phyloP scores from a whole-genome alignment of 2,329 filamentous ascomycete species.

The Bipolaris oryzae region DNA sequence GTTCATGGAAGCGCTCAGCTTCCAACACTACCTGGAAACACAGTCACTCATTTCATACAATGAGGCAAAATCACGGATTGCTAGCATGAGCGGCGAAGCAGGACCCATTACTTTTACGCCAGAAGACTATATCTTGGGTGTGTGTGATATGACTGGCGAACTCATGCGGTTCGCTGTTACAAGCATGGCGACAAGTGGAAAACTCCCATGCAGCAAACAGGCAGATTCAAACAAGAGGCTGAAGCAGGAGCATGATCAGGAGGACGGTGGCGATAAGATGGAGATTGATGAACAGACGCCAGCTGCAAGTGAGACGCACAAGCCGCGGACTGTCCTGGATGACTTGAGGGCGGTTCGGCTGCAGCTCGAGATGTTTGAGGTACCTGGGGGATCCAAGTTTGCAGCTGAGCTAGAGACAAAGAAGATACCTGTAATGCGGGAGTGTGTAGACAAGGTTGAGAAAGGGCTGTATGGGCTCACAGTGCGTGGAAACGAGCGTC shows the following conservation, averaged over 20 bases:
- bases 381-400: conserved; percentile 60
- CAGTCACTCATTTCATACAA: conserved; percentile 74
- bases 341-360: conserved; percentile 82
- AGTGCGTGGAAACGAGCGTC: conserved; percentile 85
- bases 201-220: conserved; percentile 50
- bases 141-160: conserved; percentile 95
- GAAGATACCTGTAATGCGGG: conserved; percentile 86
- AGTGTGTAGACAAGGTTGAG: conserved; percentile 94
- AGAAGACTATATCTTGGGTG: conserved; percentile 85
- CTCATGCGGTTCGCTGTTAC: conserved; percentile 97
- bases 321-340: conserved; percentile 69
- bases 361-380: conserved; percentile 74
- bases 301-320: conserved; percentile 23
- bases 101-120: conserved; percentile 69
- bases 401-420: conserved; percentile 66
- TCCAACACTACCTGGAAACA: conserved; percentile 82
- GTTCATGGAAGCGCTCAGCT: conserved; percentile 88
- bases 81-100: conserved; percentile 45
- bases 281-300: conserved; percentile 42
- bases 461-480: conserved; percentile 84
- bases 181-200: conserved; percentile 76
- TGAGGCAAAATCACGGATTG: conserved; percentile 57
- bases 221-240: conserved; percentile 44
- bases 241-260: conserved; percentile 24
- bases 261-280: conserved; percentile 41